phyloP scores from a whole-genome alignment of 73 alveolate genomes.

The Breviolum minutum region DNA sequence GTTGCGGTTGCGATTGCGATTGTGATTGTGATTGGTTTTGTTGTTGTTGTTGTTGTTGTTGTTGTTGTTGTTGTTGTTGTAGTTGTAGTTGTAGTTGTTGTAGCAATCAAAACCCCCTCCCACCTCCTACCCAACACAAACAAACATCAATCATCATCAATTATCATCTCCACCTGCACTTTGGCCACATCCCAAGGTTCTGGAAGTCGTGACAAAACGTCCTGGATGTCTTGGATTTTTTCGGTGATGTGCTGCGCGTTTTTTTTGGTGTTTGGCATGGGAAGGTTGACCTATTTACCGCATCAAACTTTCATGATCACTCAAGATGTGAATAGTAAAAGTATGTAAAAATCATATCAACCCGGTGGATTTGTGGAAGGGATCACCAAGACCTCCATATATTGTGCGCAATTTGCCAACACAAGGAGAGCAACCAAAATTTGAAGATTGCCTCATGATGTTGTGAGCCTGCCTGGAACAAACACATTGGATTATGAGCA shows the following conservation, averaged over 20 bases:
- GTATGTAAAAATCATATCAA: not conserved
- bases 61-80: too few relatives aligned
- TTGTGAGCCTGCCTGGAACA: not conserved
- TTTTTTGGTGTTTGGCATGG: too few relatives aligned
- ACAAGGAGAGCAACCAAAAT: not conserved
- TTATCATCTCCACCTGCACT: slow-evolving; percentile 46
- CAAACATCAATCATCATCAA: slow-evolving; percentile 96
- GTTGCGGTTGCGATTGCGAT: too few relatives aligned
- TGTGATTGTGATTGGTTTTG: too few relatives aligned
- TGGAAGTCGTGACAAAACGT: slow-evolving; percentile 79
- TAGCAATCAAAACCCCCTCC: slow-evolving; percentile 88
- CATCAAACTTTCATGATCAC: not conserved
- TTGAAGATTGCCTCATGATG: not conserved
- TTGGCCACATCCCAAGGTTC: slow-evolving; percentile 92
- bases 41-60: too few relatives aligned
- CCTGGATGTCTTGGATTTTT: slow-evolving; percentile 30
- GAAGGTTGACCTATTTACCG: not conserved
- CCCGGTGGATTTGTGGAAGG: not conserved
- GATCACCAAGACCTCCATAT: not conserved
- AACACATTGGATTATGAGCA: not conserved
- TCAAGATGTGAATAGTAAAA: too few relatives aligned
- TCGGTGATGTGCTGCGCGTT: too few relatives aligned
- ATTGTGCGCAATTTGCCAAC: not conserved
- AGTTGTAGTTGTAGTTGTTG: too few relatives aligned
- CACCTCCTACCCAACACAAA: slow-evolving; percentile 97